phyloP scores from a whole-genome alignment of 495 filamentous ascomycete species.

The Usnea hakonensis region DNA sequence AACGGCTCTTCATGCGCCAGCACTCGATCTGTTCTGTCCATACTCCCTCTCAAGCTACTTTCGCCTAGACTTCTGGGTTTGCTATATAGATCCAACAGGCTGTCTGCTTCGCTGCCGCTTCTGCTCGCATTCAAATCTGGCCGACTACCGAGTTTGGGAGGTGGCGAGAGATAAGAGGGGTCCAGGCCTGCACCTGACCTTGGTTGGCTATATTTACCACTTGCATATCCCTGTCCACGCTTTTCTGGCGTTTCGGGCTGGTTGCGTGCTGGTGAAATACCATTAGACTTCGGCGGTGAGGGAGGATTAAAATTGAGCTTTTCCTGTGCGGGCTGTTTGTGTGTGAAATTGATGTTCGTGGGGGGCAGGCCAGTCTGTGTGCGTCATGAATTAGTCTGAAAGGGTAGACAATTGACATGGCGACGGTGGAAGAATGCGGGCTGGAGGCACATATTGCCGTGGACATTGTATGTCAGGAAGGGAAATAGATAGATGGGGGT shows the following conservation, averaged over 20 bases:
- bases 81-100: slow-evolving; percentile 48
- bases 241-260: slow-evolving; percentile 6
- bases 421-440: background rate
- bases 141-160: slow-evolving; percentile 13
- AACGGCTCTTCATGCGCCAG: slow-evolving; percentile 20
- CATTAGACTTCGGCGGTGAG: slow-evolving; percentile 2
- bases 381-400: background rate
- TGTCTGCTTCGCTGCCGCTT: slow-evolving; percentile 49
- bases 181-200: slow-evolving; percentile 17
- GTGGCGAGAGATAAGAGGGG: slow-evolving; percentile 22
- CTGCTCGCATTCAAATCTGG: slow-evolving; percentile 44
- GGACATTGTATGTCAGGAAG: background rate
- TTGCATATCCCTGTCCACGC: background rate
- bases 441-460: background rate
- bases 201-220: slow-evolving; percentile 3
- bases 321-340: slow-evolving; percentile 5
- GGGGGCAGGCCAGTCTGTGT: slow-evolving; percentile 1
- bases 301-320: slow-evolving; percentile 11
- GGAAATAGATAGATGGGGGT: background rate
- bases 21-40: slow-evolving; percentile 21
- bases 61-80: slow-evolving; percentile 31
- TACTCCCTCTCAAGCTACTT: slow-evolving; percentile 20
- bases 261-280: background rate
- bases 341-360: background rate
- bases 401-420: background rate